Conservation (phyloP, 2,329 filamentous ascomycete genomes). For the Fusarium dimerum region DNA sequence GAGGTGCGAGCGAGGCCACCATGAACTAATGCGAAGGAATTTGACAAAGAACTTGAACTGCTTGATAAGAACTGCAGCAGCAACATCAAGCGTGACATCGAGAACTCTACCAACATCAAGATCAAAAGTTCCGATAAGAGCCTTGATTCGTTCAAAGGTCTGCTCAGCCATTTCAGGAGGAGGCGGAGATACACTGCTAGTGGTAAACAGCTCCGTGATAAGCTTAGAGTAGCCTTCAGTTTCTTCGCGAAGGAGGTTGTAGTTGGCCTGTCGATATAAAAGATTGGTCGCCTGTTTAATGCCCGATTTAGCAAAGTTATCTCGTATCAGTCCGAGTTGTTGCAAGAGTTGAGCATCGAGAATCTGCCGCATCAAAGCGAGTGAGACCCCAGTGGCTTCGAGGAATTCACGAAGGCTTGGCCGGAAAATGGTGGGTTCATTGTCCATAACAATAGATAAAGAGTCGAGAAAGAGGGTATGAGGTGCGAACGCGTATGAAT, state of each 20-base stretch:
- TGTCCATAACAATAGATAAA: constrained; percentile 75
- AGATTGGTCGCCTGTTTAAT: constrained; percentile 91
- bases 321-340: constrained; percentile 75
- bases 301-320: constrained; percentile 80
- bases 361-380: constrained; percentile 72
- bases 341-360: constrained; percentile 79
- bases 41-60: constrained; percentile 95
- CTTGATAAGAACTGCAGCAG: constrained; percentile 89
- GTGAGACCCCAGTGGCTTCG: constrained; percentile 69
- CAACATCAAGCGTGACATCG: constrained; percentile 93
- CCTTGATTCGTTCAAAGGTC: constrained; percentile 90
- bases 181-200: constrained; percentile 72
- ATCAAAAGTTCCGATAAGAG: constrained; percentile 94
- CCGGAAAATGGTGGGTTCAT: constrained; percentile 55
- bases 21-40: constrained; percentile 86
- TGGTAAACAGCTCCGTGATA: constrained; percentile 92
- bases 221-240: constrained; percentile 97
- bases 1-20: constrained; percentile 78
- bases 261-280: constrained; percentile 93
- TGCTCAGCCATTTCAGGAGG: constrained; percentile 75
- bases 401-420: constrained; percentile 67
- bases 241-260: constrained; percentile 93
- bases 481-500: constrained; percentile 57
- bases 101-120: constrained; percentile 92
- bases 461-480: constrained; percentile 79